Evolutionary conservation across 495 filamentous ascomycete genomes (phyloP), one percentile per base, ranked within the genome.

Genomic region (Amniculicola lignicola): DNA sequence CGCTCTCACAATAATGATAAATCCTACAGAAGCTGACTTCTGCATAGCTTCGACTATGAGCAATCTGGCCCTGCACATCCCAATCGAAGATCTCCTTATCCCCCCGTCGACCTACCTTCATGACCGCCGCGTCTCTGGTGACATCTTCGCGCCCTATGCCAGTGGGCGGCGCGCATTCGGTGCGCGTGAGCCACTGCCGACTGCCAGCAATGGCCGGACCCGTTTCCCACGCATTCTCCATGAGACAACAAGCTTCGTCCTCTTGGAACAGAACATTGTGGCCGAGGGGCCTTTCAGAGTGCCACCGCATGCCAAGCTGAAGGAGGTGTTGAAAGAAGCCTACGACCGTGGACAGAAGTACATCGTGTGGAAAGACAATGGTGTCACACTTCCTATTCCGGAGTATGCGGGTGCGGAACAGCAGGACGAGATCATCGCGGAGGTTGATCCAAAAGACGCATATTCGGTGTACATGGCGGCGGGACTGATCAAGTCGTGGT

Each of bases 401-500:
- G 35, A 47, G 3, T 67, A 69, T 33, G 47, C 45, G 25, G 27
- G 41, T 44, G 38, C 70, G 41, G 39, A 68, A 18, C 46, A 66
- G 15, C 38, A 53, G 40, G 68, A 69, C 18, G 62, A 62, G 9
- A 41, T 54, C 16, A 54, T 74, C 6, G 67, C 69, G 9, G 74
- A 77, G 39, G 48, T 76, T 27, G 71, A 76, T 11, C 69, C 66
- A 19, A 70, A 64, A 54, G 72, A 79, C 27, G 74, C 77, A 21
- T 82, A 77, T 57, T 70, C 74, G 3, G 76, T 77, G 9, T 72
- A 75, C 50, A 69, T 73, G 24, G 77, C 77, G 4, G 75, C 79
- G 2, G 73, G 65, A 12, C 43, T 82, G 27, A 75, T 82, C 59
- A 82, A 82, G 60, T 31, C 72, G 5, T 82, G 80, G 75, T 82